Percentiles rank a stretch among this genome's conserved stretches.
phyloP scores from a whole-genome alignment of 352 stramenopile genomes.

The Phytophthora aleatoria region DNA sequence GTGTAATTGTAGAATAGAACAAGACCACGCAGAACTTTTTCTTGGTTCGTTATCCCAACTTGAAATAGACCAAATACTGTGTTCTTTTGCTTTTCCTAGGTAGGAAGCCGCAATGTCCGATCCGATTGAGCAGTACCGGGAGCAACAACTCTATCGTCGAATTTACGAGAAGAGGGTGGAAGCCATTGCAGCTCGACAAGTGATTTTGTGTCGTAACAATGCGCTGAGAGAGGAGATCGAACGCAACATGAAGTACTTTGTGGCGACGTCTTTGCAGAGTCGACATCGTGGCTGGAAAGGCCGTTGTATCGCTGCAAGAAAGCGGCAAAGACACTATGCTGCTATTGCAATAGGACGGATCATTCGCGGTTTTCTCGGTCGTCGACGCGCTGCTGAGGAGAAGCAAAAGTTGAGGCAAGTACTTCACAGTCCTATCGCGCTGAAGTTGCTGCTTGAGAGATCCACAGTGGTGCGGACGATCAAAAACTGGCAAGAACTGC shows the following conservation, averaged over 20 bases:
- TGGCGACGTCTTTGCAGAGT: slow-evolving; percentile 72
- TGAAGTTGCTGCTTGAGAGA: slow-evolving; percentile 71
- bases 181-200: slow-evolving; percentile 48
- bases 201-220: slow-evolving; percentile 59
- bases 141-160: slow-evolving; percentile 53
- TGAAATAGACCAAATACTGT: slow-evolving; percentile 33
- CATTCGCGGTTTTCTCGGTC: slow-evolving; percentile 59
- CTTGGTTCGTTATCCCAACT: slow-evolving; percentile 13
- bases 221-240: slow-evolving; percentile 73
- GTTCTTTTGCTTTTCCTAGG: slow-evolving; percentile 1
- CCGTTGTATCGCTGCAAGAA: slow-evolving; percentile 38
- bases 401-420: slow-evolving; percentile 60
- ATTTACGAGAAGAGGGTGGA: slow-evolving; percentile 62
- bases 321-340: slow-evolving; percentile 45
- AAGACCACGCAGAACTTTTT: background rate
- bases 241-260: slow-evolving; percentile 75
- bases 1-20: slow-evolving; percentile 26
- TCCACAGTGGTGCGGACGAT: slow-evolving; percentile 68
- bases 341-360: slow-evolving; percentile 64
- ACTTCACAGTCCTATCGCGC: slow-evolving; percentile 63
- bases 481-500: slow-evolving; percentile 75
- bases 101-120: slow-evolving; percentile 40
- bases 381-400: slow-evolving; percentile 47
- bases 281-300: slow-evolving; percentile 68
- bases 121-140: slow-evolving; percentile 49